Conservation (phyloP, 257 asterid genomes). For the Solanum rostratum region DNA sequence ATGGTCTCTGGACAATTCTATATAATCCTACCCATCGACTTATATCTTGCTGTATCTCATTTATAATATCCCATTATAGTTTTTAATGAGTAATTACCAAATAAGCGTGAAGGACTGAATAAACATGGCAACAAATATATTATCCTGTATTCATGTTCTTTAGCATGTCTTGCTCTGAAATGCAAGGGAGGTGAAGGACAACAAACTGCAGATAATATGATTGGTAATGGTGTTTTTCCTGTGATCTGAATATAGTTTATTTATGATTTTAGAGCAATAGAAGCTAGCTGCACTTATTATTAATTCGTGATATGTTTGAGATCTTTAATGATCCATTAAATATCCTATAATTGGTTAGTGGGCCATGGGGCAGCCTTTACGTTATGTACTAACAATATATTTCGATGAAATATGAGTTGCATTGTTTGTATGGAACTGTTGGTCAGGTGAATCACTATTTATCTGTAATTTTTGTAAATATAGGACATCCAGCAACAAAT, state of each 20-base stretch:
- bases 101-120: neutral
- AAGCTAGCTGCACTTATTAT: neutral
- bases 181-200: neutral
- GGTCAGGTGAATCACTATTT: neutral
- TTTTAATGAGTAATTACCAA: neutral
- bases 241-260: neutral
- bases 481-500: neutral
- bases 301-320: neutral
- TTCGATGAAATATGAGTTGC: neutral
- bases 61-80: neutral
- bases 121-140: neutral
- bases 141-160: neutral
- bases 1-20: neutral
- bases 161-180: neutral
- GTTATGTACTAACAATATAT: neutral
- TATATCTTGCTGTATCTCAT: neutral
- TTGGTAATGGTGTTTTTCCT: neutral
- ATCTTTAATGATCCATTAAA: neutral
- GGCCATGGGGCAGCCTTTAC: neutral
- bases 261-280: neutral
- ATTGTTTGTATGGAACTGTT: neutral
- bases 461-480: neutral
- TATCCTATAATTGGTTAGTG: neutral
- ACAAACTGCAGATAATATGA: neutral
- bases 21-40: neutral